Conservation (phyloP, 805 yeast species). For the Yarrowia sp. region DNA sequence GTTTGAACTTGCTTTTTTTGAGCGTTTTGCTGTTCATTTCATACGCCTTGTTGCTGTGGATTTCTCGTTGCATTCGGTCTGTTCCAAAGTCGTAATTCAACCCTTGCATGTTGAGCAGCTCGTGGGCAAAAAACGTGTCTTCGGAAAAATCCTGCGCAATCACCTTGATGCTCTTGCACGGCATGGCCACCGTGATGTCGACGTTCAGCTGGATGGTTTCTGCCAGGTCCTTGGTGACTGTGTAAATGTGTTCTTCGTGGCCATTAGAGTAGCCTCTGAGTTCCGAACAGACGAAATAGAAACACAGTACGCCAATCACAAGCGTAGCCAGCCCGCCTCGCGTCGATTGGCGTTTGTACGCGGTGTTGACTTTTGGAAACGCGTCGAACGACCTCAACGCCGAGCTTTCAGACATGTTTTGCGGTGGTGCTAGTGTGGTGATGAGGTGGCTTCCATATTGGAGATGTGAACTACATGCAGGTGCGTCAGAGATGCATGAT, state of each 20-base stretch:
- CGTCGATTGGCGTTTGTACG: constrained; percentile 66
- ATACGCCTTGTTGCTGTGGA: constrained; percentile 17
- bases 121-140: constrained; percentile 75
- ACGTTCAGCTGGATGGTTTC: constrained; percentile 65
- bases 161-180: constrained; percentile 72
- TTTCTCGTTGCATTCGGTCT: not conserved
- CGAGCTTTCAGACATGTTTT: constrained; percentile 16
- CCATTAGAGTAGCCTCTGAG: constrained; percentile 85
- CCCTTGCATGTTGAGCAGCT: constrained; percentile 69
- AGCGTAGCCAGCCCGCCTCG: constrained; percentile 76
- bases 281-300: constrained; percentile 77
- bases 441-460: not conserved
- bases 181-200: constrained; percentile 78
- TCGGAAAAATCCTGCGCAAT: constrained; percentile 73
- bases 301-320: constrained; percentile 54
- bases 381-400: constrained; percentile 54
- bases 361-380: constrained; percentile 67
- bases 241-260: constrained; percentile 67
- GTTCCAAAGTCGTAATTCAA: constrained; percentile 33
- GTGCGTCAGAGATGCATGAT: not conserved
- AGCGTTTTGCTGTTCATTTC: constrained; percentile 6
- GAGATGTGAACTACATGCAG: not conserved
- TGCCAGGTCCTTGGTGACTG: constrained; percentile 61
- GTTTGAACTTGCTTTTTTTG: not conserved
- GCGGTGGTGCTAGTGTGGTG: not conserved